phyloP scores from a whole-genome alignment of 306 rosid species.

The Acacia acuminata region DNA sequence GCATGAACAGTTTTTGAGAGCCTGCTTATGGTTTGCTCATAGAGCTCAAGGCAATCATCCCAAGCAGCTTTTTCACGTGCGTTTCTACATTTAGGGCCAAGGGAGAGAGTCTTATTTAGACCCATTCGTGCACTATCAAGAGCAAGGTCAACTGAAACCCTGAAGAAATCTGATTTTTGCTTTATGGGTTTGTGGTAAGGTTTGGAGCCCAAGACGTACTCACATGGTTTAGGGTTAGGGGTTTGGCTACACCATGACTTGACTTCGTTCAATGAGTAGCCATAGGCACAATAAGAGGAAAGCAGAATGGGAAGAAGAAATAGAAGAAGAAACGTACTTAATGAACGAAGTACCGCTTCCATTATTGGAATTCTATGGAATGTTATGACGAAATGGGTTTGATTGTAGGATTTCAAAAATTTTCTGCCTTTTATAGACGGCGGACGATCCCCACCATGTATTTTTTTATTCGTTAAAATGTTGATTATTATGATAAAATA shows the following conservation, averaged over 20 bases:
- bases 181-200: conserved; percentile 24
- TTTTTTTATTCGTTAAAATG: background rate
- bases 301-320: background rate
- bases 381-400: background rate
- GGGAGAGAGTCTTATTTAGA: conserved; percentile 4
- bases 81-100: conserved; percentile 40
- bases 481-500: background rate
- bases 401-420: background rate
- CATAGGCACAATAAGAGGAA: background rate
- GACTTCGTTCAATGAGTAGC: conserved; percentile 31
- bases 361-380: background rate
- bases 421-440: background rate
- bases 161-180: conserved; percentile 50
- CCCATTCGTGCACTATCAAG: conserved; percentile 44
- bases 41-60: conserved; percentile 58
- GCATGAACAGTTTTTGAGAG: conserved; percentile 35
- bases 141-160: conserved; percentile 40
- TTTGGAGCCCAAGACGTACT: conserved; percentile 34
- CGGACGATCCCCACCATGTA: background rate
- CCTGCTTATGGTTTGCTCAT: conserved; percentile 32
- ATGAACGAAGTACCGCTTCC: background rate
- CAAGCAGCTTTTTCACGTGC: conserved; percentile 46
- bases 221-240: conserved; percentile 57
- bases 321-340: background rate
- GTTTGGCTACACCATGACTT: conserved; percentile 59